Conservation (phyloP, 805 yeast genomes). For the Grigorovia transvaalensis region DNA sequence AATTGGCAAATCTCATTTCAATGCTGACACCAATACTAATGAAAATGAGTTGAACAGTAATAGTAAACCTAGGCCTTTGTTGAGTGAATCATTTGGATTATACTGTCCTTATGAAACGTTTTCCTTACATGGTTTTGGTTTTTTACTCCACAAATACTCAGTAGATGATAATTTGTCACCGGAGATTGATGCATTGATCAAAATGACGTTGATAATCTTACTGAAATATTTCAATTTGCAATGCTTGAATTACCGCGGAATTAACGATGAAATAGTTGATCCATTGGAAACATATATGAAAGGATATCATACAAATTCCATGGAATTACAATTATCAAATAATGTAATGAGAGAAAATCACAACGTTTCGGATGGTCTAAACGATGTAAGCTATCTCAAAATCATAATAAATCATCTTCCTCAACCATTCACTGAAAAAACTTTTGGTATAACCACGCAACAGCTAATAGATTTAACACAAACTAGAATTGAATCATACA, state of each 20-base stretch:
- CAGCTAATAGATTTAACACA: conserved; percentile 5
- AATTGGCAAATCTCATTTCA: background rate
- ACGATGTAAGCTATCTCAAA: conserved; percentile 10
- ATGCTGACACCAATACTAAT: background rate
- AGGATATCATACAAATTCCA: no score
- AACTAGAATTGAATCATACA: conserved; percentile 15
- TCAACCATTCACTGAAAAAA: conserved; percentile 10
- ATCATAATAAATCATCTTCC: conserved; percentile 11
- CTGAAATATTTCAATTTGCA: conserved; percentile 22
- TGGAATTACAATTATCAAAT: no score
- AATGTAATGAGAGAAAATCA: no score
- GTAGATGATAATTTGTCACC: background rate
- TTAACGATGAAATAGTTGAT: conserved; percentile 16
- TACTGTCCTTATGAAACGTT: conserved; percentile 19
- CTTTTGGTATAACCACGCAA: conserved; percentile 7
- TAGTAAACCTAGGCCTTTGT: conserved; percentile 9
- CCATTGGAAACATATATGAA: conserved; percentile 16
- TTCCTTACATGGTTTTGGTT: conserved; percentile 26
- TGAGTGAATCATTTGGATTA: conserved; percentile 22
- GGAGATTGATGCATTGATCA: conserved; percentile 9
- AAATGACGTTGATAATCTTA: conserved; percentile 22
- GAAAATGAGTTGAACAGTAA: background rate
- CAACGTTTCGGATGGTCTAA: background rate
- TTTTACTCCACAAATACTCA: conserved; percentile 7
- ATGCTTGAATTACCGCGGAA: conserved; percentile 14